phyloP scores from a whole-genome alignment of 2,329 filamentous ascomycete genomes.

The Albophoma yamanashiensis region DNA sequence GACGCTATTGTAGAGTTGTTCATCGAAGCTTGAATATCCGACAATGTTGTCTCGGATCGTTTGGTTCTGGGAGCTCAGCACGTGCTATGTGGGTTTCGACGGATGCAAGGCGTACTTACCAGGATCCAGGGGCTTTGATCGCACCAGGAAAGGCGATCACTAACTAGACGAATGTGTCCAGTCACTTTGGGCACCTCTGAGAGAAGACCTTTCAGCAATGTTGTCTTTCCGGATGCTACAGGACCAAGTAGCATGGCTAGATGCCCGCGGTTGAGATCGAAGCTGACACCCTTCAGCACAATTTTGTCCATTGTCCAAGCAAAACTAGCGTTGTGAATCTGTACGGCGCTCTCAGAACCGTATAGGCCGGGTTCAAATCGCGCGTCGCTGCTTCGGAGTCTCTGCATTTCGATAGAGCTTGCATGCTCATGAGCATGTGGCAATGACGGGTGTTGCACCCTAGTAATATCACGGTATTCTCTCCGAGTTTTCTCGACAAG shows the following conservation, averaged over 20 bases:
- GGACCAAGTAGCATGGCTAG: slow-evolving; percentile 31
- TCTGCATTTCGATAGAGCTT: background rate
- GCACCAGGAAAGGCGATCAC: slow-evolving; percentile 14
- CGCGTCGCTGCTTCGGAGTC: background rate
- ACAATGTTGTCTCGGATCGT: slow-evolving; percentile 23
- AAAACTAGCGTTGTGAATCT: slow-evolving; percentile 17
- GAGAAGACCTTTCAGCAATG: slow-evolving; percentile 28
- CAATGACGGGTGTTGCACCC: background rate
- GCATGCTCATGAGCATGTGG: background rate
- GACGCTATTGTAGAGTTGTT: slow-evolving; percentile 12
- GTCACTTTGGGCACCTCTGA: slow-evolving; percentile 15
- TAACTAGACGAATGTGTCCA: slow-evolving; percentile 8
- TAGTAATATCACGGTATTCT: slow-evolving; percentile 11
- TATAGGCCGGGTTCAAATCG: background rate
- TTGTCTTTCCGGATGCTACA: slow-evolving; percentile 33
- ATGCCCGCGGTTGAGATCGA: slow-evolving; percentile 17
- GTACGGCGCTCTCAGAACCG: background rate
- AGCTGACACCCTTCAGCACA: slow-evolving; percentile 19
- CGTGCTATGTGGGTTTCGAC: background rate
- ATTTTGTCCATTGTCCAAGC: slow-evolving; percentile 21
- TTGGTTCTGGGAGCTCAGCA: slow-evolving; percentile 13
- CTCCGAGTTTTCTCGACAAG: slow-evolving; percentile 14
- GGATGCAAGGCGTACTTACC: slow-evolving; percentile 6
- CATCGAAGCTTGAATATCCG: slow-evolving; percentile 16
- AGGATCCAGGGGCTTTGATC: slow-evolving; percentile 24